Conservation (phyloP, 371 early-diverging fungal genomes). For the Apophysomyces sp. region DNA sequence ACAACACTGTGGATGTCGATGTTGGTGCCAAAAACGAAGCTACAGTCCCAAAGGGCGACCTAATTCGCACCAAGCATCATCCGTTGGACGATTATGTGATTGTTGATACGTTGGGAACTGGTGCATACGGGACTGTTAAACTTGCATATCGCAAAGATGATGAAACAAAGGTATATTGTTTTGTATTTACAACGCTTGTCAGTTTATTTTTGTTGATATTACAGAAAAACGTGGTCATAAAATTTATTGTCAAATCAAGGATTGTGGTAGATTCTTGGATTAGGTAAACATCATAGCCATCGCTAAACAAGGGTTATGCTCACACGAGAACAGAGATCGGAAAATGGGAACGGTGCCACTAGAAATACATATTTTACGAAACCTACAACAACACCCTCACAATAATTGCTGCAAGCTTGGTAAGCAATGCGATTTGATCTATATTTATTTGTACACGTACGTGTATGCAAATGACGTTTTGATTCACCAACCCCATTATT, state of each 20-base stretch:
- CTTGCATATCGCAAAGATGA: conserved; percentile 53
- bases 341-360: conserved; percentile 63
- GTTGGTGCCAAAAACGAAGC: background rate
- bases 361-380: conserved; percentile 69
- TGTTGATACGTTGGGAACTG: conserved; percentile 64
- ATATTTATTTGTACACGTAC: background rate
- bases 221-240: conserved; percentile 63
- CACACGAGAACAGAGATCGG: conserved; percentile 43
- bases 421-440: conserved; percentile 8
- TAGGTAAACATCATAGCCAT: conserved; percentile 12
- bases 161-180: conserved; percentile 41
- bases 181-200: background rate
- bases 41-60: background rate
- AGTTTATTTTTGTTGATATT: background rate
- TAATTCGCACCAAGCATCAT: conserved; percentile 9
- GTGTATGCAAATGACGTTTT: background rate
- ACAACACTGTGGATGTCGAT: background rate
- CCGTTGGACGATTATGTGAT: conserved; percentile 58
- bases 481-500: background rate
- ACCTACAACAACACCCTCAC: conserved; percentile 56
- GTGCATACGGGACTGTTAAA: conserved; percentile 74
- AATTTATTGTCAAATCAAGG: conserved; percentile 65
- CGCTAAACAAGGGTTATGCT: background rate
- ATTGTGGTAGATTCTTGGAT: conserved; percentile 71
- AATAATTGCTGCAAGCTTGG: conserved; percentile 60